These are phyloP conservation scores for Spiromastix sp. DNA, from an alignment of 2,329 filamentous ascomycete species.

Conservation along the genomic window DNA sequence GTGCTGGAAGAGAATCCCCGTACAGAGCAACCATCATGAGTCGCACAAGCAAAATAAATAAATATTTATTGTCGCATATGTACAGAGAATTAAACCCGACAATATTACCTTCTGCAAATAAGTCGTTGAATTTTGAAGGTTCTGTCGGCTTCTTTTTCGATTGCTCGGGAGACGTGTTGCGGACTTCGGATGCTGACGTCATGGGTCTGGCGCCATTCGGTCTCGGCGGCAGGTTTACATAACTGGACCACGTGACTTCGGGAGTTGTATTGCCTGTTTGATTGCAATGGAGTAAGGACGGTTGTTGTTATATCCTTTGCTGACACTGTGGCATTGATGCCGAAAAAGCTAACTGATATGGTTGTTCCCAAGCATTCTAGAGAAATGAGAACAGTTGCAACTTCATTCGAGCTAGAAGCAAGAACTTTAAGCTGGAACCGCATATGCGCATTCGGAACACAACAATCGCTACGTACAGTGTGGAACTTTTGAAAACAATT, in stretches of 20 bases:
- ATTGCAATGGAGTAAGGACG: not conserved
- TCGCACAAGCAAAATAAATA: not conserved
- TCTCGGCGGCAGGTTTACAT: slow-evolving; percentile 9
- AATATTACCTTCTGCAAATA: too few species aligned
- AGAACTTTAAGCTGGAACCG: too few species aligned
- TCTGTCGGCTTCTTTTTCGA: not conserved
- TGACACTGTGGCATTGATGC: too few species aligned
- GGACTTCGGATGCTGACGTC: not conserved
- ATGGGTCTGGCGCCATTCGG: slow-evolving; percentile 7
- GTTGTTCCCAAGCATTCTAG: too few species aligned
- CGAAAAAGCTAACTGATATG: too few species aligned
- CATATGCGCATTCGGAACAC: too few species aligned
- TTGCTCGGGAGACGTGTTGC: slow-evolving; percentile 1
- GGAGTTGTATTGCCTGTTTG: slow-evolving; percentile 2
- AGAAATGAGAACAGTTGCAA: too few species aligned
- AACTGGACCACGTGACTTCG: slow-evolving; percentile 15
- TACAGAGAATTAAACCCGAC: not conserved
- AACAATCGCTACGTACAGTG: too few species aligned
- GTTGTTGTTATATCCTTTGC: not conserved
- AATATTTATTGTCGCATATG: not conserved
- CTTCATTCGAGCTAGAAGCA: too few species aligned
- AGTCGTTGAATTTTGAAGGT: not conserved
- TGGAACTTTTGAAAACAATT: too few species aligned
- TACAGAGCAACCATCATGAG: not conserved
- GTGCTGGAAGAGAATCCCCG: not conserved